These are phyloP conservation scores for Leucocoprinus birnbaumii DNA, from an alignment of 768 basidiomycete genomes.

Conservation along the genomic window DNA sequence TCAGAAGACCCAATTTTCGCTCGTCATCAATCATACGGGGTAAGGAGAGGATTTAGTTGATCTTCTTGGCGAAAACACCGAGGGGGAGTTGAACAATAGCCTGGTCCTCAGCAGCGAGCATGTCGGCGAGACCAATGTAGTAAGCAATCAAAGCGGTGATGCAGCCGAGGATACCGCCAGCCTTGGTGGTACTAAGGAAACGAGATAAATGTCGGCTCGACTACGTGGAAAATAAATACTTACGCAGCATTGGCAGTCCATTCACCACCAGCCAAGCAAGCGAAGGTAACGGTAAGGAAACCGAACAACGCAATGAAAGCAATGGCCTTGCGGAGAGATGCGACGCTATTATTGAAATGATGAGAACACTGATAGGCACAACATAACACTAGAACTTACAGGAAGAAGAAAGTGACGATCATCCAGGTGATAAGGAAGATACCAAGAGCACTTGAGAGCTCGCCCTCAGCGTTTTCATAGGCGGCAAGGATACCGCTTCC, in stretches of 20 bases:
- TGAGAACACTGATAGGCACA: not conserved
- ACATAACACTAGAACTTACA: slow-evolving; percentile 38
- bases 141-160: slow-evolving; percentile 46
- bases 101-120: slow-evolving; percentile 38
- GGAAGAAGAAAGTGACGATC: slow-evolving; percentile 64
- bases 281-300: slow-evolving; percentile 37
- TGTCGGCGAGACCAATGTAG: slow-evolving; percentile 43
- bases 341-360: slow-evolving; percentile 25
- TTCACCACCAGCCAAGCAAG: slow-evolving; percentile 37
- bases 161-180: slow-evolving; percentile 43
- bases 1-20: not conserved
- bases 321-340: slow-evolving; percentile 33
- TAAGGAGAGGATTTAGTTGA: slow-evolving; percentile 3
- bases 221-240: slow-evolving; percentile 11
- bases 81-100: slow-evolving; percentile 37
- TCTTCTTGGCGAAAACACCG: slow-evolving; percentile 33
- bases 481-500: slow-evolving; percentile 57
- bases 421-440: slow-evolving; percentile 77
- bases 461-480: slow-evolving; percentile 32
- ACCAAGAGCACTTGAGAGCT: slow-evolving; percentile 56
- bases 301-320: slow-evolving; percentile 37
- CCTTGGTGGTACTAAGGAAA: slow-evolving; percentile 30
- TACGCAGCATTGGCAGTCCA: slow-evolving; percentile 27
- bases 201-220: not conserved
- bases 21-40: too few relatives aligned